These are phyloP conservation scores for grape (Vitis vinifera) DNA, from an alignment of 164 flowering plant genomes.

Conservation along the genomic window ASM3070453v1 NC_081805.1:19088501-19089000, in stretches of 20 bases:
- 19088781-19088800: constrained; percentile 73
- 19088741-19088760: constrained; percentile 3
- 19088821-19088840: constrained; percentile 78
- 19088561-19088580: too few species aligned
- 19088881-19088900: constrained; percentile 78
- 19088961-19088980: constrained; percentile 21
- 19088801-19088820: constrained; percentile 72
- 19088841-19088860: constrained; percentile 67
- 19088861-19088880: constrained; percentile 80
- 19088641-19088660: too few species aligned
- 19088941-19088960: constrained; percentile 9
- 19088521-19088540: too few species aligned
- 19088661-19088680: too few species aligned
- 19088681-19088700: too few species aligned
- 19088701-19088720: too few species aligned
- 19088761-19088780: constrained; percentile 80
- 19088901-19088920: constrained; percentile 82
- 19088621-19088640: too few species aligned
- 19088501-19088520: too few species aligned
- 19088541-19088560: too few species aligned
- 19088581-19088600: too few species aligned
- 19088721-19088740: too few species aligned
- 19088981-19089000: constrained; percentile 83
- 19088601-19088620: too few species aligned
- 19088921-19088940: constrained; percentile 33